Conservation (phyloP, 306 rosid species). For the Vicia villosa region DNA sequence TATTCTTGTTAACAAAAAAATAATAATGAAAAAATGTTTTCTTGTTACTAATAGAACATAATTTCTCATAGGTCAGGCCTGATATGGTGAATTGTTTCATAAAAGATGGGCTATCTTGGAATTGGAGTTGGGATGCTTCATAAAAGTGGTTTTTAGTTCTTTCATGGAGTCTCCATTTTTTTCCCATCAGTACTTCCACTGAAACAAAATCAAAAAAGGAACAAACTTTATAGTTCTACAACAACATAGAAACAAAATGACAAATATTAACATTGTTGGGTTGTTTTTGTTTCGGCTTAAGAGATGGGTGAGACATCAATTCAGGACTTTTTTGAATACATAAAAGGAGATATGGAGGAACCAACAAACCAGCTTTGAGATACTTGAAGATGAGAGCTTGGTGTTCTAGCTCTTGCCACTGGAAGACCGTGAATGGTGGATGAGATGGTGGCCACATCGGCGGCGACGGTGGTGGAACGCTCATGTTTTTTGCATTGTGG, state of each 20-base stretch:
- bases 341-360: conserved; percentile 76
- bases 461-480: conserved; percentile 37
- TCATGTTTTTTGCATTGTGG: conserved; percentile 27
- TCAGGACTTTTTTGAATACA: conserved; percentile 78
- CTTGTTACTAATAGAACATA: too few relatives aligned
- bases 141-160: too few relatives aligned
- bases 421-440: conserved; percentile 77
- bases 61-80: too few relatives aligned
- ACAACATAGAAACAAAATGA: neutral
- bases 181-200: conserved; percentile 43
- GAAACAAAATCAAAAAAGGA: conserved; percentile 14
- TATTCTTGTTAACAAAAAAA: too few relatives aligned
- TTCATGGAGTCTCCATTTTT: too few relatives aligned
- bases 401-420: conserved; percentile 92
- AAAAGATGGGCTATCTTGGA: too few relatives aligned
- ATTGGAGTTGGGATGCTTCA: too few relatives aligned
- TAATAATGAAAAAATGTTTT: too few relatives aligned
- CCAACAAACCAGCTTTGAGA: conserved; percentile 72
- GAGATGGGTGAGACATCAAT: conserved; percentile 63
- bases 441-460: conserved; percentile 49
- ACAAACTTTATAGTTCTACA: neutral
- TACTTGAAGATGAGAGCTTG: conserved; percentile 89
- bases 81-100: too few relatives aligned
- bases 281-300: conserved; percentile 37
- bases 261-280: neutral